Base-by-base conservation (phyloP, 2,329 filamentous ascomycete genomes). In the Alternaria postmessia region DNA sequence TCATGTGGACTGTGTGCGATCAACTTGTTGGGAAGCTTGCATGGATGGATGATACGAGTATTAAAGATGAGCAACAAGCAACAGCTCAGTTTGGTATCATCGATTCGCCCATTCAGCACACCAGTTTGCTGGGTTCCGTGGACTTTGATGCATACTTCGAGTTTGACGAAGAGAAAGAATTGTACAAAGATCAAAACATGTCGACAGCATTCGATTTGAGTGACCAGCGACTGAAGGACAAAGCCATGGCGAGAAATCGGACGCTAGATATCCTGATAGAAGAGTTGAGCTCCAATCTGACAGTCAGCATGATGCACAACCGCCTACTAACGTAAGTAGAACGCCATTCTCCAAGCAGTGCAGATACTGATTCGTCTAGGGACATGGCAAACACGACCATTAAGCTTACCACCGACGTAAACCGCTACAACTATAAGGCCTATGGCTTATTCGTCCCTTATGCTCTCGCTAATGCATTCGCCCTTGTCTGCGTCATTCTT, bases 1-100 rank as follows among this genome's bases (percentile, higher is more conserved):
- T 64, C 47, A 66, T 69, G 61, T 63, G 55, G 63, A 61, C 52
- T 3, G 46, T 68, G 4, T 52, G 42, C 22, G 66, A 69, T 34
- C 66, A 64, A 36, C 59, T 69, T 1, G 56, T 69, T 2, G 65
- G 65, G 3, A 64, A 63, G 32, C 32, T 36, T 14, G 32, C 32
- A 36, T 69, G 65, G 65, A 63, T 58, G 16, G 44, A 36, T 0
- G 46, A 48, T 22, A 48, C 46, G 14, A 36, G 30, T 5, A 11
- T 48, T 1, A 18, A 28, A 11, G 30, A 36, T 16, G 20, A 48
- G 12, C 46, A 48, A 5, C 46, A 24, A 26, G 48, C 48, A 3
- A 34, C 36, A 38, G 48, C 48, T 28, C 48, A 51, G n/a, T 51
- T 38, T 16, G 34, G 34, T 16, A 20, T 39, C 22, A 51, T 51